Base-by-base conservation (phyloP, 495 filamentous ascomycete genomes). In the Penicillium coffeae region DNA sequence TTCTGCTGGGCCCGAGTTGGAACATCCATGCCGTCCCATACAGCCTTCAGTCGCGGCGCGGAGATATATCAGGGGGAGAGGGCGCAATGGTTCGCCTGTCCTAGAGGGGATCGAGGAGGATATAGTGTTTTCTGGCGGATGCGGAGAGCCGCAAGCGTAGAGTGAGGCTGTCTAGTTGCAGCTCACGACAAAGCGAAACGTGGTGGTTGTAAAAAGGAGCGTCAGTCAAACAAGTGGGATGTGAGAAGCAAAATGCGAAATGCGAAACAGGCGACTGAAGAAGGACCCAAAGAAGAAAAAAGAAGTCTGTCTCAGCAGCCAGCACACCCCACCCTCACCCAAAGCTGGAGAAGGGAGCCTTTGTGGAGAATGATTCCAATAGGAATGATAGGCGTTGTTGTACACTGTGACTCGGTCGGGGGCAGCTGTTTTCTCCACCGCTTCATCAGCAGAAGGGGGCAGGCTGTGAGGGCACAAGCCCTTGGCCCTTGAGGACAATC, bases 31-130 rank as follows among this genome's bases (percentile, higher is more conserved):
- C 14, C 55, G 21, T 56, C 10, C 39, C 32, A 37, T 32, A 43
- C 60, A 64, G 58, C 37, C 45, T 61, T 38, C 1, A 27, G 27
- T 34, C 65, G 61, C 20, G 21, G 30, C n/a, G 8, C 14, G 6
- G 12, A 19, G 14, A 12, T 27, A 27, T 0, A n/a, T n/a, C n/a
- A n/a, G n/a, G n/a, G n/a, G n/a, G n/a, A n/a, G n/a, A n/a, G n/a
- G n/a, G n/a, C n/a, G n/a, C n/a, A n/a, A n/a, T n/a, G n/a, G n/a
- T n/a, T n/a, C n/a, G n/a, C n/a, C n/a, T n/a, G n/a, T n/a, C n/a
- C n/a, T n/a, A n/a, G n/a, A n/a, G n/a, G n/a, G n/a, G n/a, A n/a
- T 30, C 10, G 25, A 30, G 10, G 25, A 4, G 25, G 25, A 30
- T 4, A 10, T 10, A 30, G 25, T 30, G 4, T 4, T 5, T 30